These are phyloP conservation scores for Neospora caninum DNA, from an alignment of 169 alveolate species.

Conservation along the genomic window DNA sequence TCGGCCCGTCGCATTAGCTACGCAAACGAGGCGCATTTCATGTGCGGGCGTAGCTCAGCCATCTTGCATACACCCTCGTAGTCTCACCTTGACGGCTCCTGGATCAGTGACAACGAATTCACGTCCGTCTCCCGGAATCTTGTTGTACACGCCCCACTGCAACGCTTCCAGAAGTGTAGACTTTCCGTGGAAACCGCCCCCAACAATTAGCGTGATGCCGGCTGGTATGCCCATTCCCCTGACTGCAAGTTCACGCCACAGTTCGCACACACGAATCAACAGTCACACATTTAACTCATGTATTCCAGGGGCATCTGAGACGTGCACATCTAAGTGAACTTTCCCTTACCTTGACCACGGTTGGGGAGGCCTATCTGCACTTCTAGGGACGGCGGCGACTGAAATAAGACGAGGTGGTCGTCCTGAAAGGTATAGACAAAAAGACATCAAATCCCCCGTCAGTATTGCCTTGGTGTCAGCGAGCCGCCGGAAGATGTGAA, in stretches of 20 bases:
- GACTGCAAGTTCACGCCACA: constrained; percentile 36
- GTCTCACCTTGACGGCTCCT: constrained; percentile 74
- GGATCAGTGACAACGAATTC: constrained; percentile 80
- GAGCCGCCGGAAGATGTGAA: too few relatives aligned
- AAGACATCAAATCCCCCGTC: background rate
- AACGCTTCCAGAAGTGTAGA: constrained; percentile 79
- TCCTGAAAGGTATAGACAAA: constrained; percentile 5
- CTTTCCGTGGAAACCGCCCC: constrained; percentile 88
- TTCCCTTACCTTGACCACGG: constrained; percentile 36
- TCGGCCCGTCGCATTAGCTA: background rate
- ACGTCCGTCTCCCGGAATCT: constrained; percentile 85
- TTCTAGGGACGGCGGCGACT: constrained; percentile 58
- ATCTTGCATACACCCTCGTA: background rate
- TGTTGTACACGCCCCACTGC: constrained; percentile 80
- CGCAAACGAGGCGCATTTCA: background rate
- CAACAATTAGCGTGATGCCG: constrained; percentile 83
- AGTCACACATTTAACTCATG: background rate
- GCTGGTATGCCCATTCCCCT: constrained; percentile 78
- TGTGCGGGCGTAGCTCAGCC: too few relatives aligned
- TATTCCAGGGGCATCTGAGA: background rate
- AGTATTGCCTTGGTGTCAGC: too few relatives aligned
- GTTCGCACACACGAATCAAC: background rate
- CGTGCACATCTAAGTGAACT: background rate
- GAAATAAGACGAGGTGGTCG: constrained; percentile 50
- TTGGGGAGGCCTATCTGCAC: constrained; percentile 54